These are phyloP conservation scores for Paramyrothecium sp. DNA, from an alignment of 2,329 filamentous ascomycete species.

Conservation along the genomic window DNA sequence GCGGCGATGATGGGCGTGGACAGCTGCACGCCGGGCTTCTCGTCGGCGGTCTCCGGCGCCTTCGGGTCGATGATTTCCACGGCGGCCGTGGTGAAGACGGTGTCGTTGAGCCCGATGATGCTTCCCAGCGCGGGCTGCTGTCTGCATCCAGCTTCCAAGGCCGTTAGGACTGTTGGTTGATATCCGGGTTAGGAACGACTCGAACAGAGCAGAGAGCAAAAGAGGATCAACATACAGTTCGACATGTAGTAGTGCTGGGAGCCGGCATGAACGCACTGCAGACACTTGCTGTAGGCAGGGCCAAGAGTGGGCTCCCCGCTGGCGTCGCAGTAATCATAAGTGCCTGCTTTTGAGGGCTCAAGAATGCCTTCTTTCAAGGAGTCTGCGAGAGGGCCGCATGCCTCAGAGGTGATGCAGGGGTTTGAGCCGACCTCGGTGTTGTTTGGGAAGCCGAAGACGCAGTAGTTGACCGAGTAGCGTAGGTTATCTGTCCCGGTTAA, in stretches of 20 bases:
- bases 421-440: conserved; percentile 40
- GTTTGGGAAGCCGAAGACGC: conserved; percentile 51
- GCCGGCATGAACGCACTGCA: conserved; percentile 43
- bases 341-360: conserved; percentile 26
- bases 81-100: conserved; percentile 38
- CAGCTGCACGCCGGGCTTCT: conserved; percentile 18
- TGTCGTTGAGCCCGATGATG: conserved; percentile 39
- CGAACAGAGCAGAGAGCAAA: background rate
- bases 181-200: conserved; percentile 2
- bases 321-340: conserved; percentile 46
- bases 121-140: conserved; percentile 40
- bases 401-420: conserved; percentile 49
- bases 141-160: conserved; percentile 49
- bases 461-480: conserved; percentile 50
- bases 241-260: conserved; percentile 41
- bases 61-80: conserved; percentile 31
- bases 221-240: conserved; percentile 41
- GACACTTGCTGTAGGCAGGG: conserved; percentile 36
- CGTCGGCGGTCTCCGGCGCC: conserved; percentile 9
- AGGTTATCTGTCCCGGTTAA: conserved; percentile 44
- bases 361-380: conserved; percentile 40
- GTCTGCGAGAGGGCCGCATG: conserved; percentile 44
- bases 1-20: conserved; percentile 40
- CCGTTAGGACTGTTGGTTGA: conserved; percentile 41
- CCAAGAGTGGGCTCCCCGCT: conserved; percentile 33